A percentile compares a stretch with the other conserved stretches of the same genome.
Conservation (phyloP, 2,329 filamentous ascomycete species). For the Fusarium heterosporum region DNA sequence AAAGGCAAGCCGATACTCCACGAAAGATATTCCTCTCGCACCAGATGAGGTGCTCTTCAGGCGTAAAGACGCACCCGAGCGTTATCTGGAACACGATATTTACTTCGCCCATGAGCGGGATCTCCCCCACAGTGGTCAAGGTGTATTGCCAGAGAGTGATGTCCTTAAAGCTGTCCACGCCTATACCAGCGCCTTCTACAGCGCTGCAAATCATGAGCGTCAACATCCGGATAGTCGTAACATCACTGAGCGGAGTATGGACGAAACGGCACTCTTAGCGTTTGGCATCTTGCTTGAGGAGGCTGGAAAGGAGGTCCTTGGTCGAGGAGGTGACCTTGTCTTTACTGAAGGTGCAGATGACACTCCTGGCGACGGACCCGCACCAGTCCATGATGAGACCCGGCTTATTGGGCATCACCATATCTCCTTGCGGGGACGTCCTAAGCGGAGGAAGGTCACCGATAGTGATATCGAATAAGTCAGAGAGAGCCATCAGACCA, state of each 20-base stretch:
- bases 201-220: conserved; percentile 50
- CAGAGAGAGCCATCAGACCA: conserved; percentile 3
- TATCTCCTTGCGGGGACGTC: conserved; percentile 38
- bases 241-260: conserved; percentile 72
- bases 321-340: conserved; percentile 74
- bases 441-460: conserved; percentile 51
- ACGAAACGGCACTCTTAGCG: conserved; percentile 81
- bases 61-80: conserved; percentile 70
- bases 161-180: conserved; percentile 75
- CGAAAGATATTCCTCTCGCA: conserved; percentile 57
- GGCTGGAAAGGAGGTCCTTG: conserved; percentile 69
- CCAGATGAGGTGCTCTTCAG: conserved; percentile 80
- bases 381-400: conserved; percentile 33
- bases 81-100: conserved; percentile 77
- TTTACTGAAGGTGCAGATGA: conserved; percentile 70
- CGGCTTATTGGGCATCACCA: conserved; percentile 44
- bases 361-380: conserved; percentile 26
- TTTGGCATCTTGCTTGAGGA: conserved; percentile 82
- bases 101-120: conserved; percentile 73
- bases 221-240: conserved; percentile 42
- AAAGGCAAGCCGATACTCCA: conserved; percentile 44
- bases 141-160: conserved; percentile 73
- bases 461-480: conserved; percentile 30
- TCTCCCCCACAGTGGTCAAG: conserved; percentile 60
- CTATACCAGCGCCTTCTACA: conserved; percentile 76